Evolutionary conservation across 441 rosid species (phyloP).

Genomic region (Populus trichocarpa): DNA sequence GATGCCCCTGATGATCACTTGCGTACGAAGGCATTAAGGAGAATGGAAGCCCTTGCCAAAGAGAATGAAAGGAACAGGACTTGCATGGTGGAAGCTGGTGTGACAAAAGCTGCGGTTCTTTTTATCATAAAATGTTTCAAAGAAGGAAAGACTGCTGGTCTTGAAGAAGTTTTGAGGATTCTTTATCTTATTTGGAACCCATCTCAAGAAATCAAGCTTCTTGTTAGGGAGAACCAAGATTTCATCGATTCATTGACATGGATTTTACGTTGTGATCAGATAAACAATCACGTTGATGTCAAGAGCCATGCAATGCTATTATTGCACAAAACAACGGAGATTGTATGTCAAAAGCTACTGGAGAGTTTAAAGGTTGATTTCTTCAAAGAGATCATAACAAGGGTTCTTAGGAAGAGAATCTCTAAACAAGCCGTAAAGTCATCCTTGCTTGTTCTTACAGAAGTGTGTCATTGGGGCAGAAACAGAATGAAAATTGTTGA

Average conservation of each 20-base stretch:
- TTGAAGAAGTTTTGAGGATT: constrained; percentile 36
- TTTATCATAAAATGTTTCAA: constrained; percentile 25
- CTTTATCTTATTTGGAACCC: constrained; percentile 30
- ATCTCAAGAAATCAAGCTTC: constrained; percentile 24
- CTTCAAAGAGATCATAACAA: constrained; percentile 21
- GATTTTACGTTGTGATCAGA: constrained; percentile 15
- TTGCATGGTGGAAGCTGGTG: constrained; percentile 34
- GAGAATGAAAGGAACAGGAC: constrained; percentile 32
- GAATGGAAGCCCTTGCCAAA: constrained; percentile 28
- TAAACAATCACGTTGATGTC: constrained; percentile 3
- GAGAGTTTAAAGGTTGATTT: constrained; percentile 33
- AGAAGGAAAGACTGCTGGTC: constrained; percentile 14
- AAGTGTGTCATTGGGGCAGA: constrained; percentile 37
- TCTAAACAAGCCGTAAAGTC: constrained; percentile 39
- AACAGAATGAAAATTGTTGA: constrained; percentile 40
- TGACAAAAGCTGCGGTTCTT: constrained; percentile 21
- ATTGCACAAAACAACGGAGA: constrained; percentile 22
- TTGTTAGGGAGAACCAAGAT: constrained; percentile 24
- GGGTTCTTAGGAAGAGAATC: constrained; percentile 17
- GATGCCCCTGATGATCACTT: background rate
- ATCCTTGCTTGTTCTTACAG: constrained; percentile 33
- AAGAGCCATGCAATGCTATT: constrained; percentile 28
- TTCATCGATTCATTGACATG: constrained; percentile 37
- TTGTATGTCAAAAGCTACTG: constrained; percentile 9
- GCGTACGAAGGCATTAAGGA: constrained; percentile 14